These are phyloP conservation scores for Diaporthe helianthi DNA, from an alignment of 2,329 filamentous ascomycete genomes.

Conservation along the genomic window DNA sequence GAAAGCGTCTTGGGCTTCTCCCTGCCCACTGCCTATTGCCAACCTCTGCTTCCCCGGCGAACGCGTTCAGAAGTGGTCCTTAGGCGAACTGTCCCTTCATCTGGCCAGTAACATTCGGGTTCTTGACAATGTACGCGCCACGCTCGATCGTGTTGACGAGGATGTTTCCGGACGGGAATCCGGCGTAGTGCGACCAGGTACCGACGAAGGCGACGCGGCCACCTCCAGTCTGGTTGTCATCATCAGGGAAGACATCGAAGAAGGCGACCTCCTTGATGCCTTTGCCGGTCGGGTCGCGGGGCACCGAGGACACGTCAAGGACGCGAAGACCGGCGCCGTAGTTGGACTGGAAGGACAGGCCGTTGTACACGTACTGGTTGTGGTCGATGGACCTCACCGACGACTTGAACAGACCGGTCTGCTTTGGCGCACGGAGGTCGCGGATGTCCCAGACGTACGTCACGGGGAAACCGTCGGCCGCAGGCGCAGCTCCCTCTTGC, in stretches of 20 bases:
- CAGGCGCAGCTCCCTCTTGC: conserved; percentile 47
- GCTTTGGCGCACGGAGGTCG: conserved; percentile 49
- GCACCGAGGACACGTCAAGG: conserved; percentile 43
- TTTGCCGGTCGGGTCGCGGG: conserved; percentile 47
- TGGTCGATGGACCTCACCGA: conserved; percentile 50
- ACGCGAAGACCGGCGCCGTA: conserved; percentile 52
- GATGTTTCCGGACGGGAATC: conserved; percentile 47
- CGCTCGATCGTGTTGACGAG: conserved; percentile 58
- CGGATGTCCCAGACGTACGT: conserved; percentile 58
- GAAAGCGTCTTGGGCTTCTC: not conserved
- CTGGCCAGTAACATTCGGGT: conserved; percentile 17
- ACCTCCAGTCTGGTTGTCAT: conserved; percentile 48
- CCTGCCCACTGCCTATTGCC: not conserved
- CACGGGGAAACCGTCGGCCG: conserved; percentile 51
- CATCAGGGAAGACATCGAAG: conserved; percentile 57
- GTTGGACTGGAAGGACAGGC: conserved; percentile 53
- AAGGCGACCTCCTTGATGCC: conserved; percentile 52
- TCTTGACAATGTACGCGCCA: conserved; percentile 47
- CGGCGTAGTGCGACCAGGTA: conserved; percentile 53
- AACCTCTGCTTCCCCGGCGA: not conserved
- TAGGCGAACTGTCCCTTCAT: conserved; percentile 20
- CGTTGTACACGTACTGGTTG: conserved; percentile 52
- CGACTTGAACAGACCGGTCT: conserved; percentile 51
- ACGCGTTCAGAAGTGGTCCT: not conserved
- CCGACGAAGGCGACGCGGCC: conserved; percentile 48